phyloP scores from a whole-genome alignment of 2,329 filamentous ascomycete genomes.

The Myriosclerotinia curreyana region DNA sequence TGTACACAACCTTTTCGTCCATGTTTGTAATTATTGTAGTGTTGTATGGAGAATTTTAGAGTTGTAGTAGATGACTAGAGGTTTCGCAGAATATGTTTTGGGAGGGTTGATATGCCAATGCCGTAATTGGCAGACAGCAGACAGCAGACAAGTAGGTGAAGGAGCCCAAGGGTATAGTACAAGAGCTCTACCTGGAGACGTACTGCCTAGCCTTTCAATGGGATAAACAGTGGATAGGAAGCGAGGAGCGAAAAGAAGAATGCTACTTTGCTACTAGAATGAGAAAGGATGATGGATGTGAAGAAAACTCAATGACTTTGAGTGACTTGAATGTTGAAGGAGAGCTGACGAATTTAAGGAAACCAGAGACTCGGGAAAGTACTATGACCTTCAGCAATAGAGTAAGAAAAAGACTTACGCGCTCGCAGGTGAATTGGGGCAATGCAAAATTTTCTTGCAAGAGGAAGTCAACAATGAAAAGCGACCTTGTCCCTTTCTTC shows the following conservation, averaged over 20 bases:
- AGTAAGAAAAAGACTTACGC: background rate
- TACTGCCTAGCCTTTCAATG: background rate
- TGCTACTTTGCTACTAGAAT: too few species aligned
- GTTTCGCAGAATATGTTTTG: background rate
- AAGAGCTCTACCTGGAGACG: background rate
- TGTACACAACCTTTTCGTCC: slow-evolving; percentile 18
- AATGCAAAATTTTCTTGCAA: background rate
- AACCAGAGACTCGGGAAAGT: background rate
- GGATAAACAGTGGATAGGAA: background rate
- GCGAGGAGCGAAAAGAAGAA: background rate
- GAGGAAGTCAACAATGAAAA: background rate
- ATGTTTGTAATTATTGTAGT: slow-evolving; percentile 4
- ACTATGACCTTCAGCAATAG: background rate
- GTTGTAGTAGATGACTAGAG: background rate
- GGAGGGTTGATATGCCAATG: background rate
- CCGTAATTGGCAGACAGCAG: background rate
- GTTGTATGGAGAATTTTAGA: background rate
- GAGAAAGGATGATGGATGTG: background rate
- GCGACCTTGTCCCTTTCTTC: background rate
- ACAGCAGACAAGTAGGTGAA: background rate
- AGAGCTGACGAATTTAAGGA: background rate
- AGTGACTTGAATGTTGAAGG: background rate
- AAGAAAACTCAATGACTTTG: background rate
- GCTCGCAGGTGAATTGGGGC: background rate
- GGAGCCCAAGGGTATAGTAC: background rate